A percentile compares a stretch with the other conserved stretches of the same genome.
Evolutionary conservation across 1,139 yeast genomes (phyloP).

Genomic region (Citeromyces siamensis): DNA sequence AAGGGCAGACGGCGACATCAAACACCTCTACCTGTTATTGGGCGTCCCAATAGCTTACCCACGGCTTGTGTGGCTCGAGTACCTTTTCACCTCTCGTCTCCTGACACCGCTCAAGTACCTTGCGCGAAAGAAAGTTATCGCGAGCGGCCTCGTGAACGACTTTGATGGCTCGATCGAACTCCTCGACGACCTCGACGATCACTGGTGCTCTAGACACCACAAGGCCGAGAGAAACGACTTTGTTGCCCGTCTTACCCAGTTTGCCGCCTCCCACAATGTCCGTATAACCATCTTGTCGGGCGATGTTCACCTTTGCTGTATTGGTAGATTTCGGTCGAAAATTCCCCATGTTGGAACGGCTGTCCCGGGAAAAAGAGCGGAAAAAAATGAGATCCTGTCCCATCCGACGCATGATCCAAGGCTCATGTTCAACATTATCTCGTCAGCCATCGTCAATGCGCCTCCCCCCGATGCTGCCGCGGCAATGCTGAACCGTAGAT

Average conservation of each 20-base stretch:
- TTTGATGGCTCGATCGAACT: conserved; percentile 88
- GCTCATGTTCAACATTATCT: conserved; percentile 69
- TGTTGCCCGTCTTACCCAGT: conserved; percentile 40
- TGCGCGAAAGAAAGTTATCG: conserved; percentile 56
- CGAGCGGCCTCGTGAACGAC: conserved; percentile 68
- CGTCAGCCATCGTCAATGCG: conserved; percentile 83
- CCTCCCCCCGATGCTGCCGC: conserved; percentile 93
- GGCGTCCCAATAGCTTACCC: conserved; percentile 97
- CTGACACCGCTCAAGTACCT: conserved; percentile 55
- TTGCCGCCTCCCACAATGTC: conserved; percentile 51
- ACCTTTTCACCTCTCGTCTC: conserved; percentile 47
- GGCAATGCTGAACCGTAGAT: conserved; percentile 45
- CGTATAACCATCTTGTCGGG: conserved; percentile 82
- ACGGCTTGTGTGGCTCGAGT: conserved; percentile 81
- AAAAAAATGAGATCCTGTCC: conserved; percentile 26
- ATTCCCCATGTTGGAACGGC: conserved; percentile 29
- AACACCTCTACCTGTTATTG: conserved; percentile 70
- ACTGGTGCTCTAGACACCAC: conserved; percentile 88
- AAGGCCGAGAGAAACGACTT: conserved; percentile 64
- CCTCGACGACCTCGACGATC: conserved; percentile 87
- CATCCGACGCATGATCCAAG: conserved; percentile 61
- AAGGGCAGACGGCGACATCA: conserved; percentile 37
- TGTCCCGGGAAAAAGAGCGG: conserved; percentile 23
- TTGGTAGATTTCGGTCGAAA: conserved; percentile 65
- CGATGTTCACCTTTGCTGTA: conserved; percentile 82